A percentile compares a stretch with the other conserved stretches of the same genome.
Conservation (phyloP, 345 rosid genomes). For the Stellera chamaejasme region DNA sequence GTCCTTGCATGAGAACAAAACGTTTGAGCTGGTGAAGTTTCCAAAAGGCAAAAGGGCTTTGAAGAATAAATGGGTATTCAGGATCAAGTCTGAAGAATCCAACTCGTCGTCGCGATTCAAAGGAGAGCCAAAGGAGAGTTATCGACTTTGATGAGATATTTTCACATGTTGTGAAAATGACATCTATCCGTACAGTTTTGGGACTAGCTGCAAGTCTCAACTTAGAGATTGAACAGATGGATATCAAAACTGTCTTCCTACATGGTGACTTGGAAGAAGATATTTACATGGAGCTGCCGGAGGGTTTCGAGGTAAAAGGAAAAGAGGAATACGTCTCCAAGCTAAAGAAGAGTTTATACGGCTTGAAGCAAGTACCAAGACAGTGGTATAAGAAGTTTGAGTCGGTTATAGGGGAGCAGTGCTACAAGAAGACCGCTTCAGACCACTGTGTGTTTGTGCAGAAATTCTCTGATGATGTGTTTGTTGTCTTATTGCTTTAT, state of each 20-base stretch:
- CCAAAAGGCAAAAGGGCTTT: background rate
- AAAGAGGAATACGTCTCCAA: background rate
- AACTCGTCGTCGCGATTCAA: too few species aligned
- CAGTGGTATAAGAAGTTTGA: background rate
- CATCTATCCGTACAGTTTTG: background rate
- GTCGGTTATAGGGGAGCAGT: background rate
- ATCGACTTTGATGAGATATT: background rate
- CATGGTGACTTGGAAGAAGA: background rate
- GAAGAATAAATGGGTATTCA: background rate
- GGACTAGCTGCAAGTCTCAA: background rate
- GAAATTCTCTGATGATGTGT: background rate
- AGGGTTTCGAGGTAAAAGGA: background rate
- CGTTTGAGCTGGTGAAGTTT: background rate
- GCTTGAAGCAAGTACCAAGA: background rate
- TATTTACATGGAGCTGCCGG: background rate
- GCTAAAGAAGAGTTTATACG: background rate
- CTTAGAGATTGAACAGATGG: background rate
- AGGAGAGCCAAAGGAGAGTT: background rate
- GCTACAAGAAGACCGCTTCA: background rate
- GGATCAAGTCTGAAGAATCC: too few species aligned
- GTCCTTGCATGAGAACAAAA: background rate
- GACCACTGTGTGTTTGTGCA: background rate
- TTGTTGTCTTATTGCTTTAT: background rate
- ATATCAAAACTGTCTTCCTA: background rate
- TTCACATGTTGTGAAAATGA: background rate